These are phyloP conservation scores for Thymus quinquecostatus DNA, from an alignment of 257 asterid genomes.

Conservation along the genomic window DNA sequence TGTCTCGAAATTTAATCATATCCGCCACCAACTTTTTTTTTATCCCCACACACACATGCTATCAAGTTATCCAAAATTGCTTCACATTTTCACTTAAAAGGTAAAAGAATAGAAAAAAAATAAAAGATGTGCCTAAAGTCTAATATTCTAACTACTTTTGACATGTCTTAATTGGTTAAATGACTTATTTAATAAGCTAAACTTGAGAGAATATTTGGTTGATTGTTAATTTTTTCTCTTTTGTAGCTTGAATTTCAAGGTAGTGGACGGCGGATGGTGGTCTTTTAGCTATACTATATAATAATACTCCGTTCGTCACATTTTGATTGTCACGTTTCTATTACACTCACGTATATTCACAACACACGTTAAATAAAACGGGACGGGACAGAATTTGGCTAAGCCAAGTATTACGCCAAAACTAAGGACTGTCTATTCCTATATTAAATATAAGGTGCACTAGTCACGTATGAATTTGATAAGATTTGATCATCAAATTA, in stretches of 20 bases:
- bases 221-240: constrained; percentile 1
- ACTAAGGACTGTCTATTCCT: not conserved
- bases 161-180: constrained; percentile 19
- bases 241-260: constrained; percentile 24
- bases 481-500: constrained; percentile 20
- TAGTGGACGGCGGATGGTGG: not conserved
- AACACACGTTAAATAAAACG: too few relatives aligned
- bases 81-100: constrained; percentile 27
- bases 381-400: too few relatives aligned
- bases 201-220: not conserved
- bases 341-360: too few relatives aligned
- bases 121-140: constrained; percentile 1
- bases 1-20: constrained; percentile 29
- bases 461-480: constrained; percentile 1
- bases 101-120: too few relatives aligned
- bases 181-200: constrained; percentile 31
- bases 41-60: constrained; percentile 44
- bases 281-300: not conserved
- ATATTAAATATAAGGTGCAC: not conserved
- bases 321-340: too few relatives aligned
- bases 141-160: constrained; percentile 31
- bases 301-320: too few relatives aligned
- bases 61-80: constrained; percentile 22
- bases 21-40: constrained; percentile 36
- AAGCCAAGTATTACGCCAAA: too few relatives aligned